Conservation (phyloP, 192 early-diverging fungal genomes). For the Entomortierella beljakovae region DNA sequence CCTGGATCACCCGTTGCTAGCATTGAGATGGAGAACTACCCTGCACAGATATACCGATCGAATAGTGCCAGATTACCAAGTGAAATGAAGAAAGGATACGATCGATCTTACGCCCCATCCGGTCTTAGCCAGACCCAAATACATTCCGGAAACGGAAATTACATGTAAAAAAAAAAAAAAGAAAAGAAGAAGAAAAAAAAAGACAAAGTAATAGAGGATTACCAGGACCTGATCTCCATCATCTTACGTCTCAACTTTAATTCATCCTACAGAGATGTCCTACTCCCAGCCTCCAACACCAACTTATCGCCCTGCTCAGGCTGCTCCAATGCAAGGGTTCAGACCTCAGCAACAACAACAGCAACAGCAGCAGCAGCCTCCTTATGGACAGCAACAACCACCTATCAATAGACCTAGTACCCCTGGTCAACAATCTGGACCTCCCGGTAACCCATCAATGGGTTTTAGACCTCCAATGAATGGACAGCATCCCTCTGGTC, state of each 20-base stretch:
- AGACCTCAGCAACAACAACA: slow-evolving; percentile 19
- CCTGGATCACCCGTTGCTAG: not conserved
- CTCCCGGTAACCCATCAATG: slow-evolving; percentile 5
- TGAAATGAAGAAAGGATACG: slow-evolving; percentile 3
- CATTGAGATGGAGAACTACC: slow-evolving; percentile 13
- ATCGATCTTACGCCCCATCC: not conserved
- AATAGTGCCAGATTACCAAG: slow-evolving; percentile 14
- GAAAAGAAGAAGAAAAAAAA: no score
- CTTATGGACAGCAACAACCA: slow-evolving; percentile 10
- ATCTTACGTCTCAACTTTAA: not conserved
- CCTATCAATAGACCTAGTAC: slow-evolving; percentile 4
- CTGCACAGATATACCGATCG: slow-evolving; percentile 6
- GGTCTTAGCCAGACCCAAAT: slow-evolving; percentile 1
- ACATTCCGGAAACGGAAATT: no score
- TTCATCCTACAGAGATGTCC: slow-evolving; percentile 18
- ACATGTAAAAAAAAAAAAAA: no score
- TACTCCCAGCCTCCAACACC: slow-evolving; percentile 40
- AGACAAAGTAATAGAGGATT: no score
- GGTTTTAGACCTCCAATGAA: slow-evolving; percentile 23
- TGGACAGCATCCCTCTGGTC: slow-evolving; percentile 2
- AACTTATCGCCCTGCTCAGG: slow-evolving; percentile 29
- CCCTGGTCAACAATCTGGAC: not conserved
- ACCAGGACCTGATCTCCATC: slow-evolving; percentile 2
- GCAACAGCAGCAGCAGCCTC: slow-evolving; percentile 18
- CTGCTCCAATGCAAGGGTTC: slow-evolving; percentile 30